Evolutionary conservation across 2,329 filamentous ascomycete species (phyloP), one percentile per base, ranked within the genome.

Genomic region (Graphilbum fragrans): DNA sequence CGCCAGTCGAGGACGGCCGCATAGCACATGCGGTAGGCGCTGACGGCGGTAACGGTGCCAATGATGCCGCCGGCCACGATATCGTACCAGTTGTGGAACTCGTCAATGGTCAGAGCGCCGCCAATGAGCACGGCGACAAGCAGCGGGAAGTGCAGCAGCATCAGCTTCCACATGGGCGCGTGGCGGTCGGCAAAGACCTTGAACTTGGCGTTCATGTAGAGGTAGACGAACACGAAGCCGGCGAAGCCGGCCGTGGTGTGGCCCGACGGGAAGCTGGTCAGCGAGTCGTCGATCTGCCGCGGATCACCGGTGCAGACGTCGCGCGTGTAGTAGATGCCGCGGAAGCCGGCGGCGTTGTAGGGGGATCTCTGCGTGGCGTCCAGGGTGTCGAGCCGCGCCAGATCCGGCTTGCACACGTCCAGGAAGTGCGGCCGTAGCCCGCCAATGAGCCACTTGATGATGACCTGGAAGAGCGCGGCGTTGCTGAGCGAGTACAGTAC

Each of bases 121-220:
- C 72, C 80, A 35, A 86, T 83, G 3, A 86, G 62, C 3, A 66
- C 67, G 0, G 81, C 81, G 3, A 75, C 78, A 0, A 86, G 71
- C 3, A 86, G 59, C 0, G 82, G 82, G 0, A 74, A 68, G 51
- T 80, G 82, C 20, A 76, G 63, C 16, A 66, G 70, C 25, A 81
- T 64, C 12, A 85, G 59, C 61, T 86, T 86, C 82, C 81, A 86
- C 69, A 84, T 76, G 12, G 76, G 66, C 0, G 82, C 74, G 53
- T 85, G 81, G 55, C 82, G 80, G 63, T 84, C 80, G 47, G 73
- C 64, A 51, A 78, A 85, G 42, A 85, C 72, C 66, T 86, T 86
- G 49, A 87, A 68, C 63, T 86, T 86, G 37, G 79, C 82, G 57
- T 86, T 86, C 35, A 87, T 71, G 61, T 86, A 87, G 2, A 86